These are phyloP conservation scores for Trichoderma gamsii DNA, from an alignment of 495 filamentous ascomycete genomes.

Conservation along the genomic window DNA sequence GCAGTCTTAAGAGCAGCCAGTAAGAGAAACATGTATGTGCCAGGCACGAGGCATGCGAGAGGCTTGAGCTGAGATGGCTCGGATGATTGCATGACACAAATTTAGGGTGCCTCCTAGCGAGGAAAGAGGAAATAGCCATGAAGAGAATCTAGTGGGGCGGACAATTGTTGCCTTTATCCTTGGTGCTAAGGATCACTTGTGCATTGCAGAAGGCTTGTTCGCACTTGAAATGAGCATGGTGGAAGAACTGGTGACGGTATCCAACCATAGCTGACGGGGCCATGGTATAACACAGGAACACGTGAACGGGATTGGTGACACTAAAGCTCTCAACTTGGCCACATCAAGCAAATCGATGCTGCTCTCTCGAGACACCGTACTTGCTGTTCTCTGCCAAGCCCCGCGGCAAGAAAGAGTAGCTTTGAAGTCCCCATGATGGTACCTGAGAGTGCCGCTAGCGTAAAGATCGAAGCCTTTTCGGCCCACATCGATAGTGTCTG, in stretches of 20 bases:
- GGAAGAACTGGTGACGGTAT: too few relatives aligned
- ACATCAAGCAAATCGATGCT: background rate
- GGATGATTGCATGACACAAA: background rate
- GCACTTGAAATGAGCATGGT: too few relatives aligned
- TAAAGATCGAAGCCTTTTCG: background rate
- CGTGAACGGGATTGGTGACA: too few relatives aligned
- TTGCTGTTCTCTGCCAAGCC: background rate
- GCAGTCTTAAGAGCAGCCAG: background rate
- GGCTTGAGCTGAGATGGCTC: background rate
- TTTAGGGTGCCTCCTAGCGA: background rate
- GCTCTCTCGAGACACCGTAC: background rate
- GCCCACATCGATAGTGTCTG: constrained; percentile 3
- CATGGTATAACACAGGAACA: too few relatives aligned
- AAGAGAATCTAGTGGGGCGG: background rate
- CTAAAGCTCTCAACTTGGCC: too few relatives aligned
- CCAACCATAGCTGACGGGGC: background rate
- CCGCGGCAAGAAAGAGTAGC: background rate
- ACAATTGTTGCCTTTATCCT: background rate
- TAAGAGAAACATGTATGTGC: background rate
- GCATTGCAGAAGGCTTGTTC: background rate
- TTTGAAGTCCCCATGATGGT: background rate
- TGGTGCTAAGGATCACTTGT: background rate
- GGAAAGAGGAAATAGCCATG: constrained; percentile 3
- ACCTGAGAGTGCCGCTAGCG: constrained; percentile 1
- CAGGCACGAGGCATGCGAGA: background rate